These are phyloP conservation scores for Ogataea paraovalis DNA, from an alignment of 805 yeast species.

Conservation along the genomic window DNA sequence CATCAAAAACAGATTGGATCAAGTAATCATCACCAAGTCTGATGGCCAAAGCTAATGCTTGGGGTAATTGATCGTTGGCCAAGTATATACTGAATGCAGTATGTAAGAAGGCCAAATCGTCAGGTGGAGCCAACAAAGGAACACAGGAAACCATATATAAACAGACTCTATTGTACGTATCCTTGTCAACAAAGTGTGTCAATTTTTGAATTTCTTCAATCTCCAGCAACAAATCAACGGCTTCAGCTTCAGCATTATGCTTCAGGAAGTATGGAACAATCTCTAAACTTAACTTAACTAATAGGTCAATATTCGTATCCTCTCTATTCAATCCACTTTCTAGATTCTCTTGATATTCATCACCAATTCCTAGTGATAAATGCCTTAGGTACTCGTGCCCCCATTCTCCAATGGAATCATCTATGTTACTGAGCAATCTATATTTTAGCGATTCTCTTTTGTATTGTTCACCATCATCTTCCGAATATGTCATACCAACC, in stretches of 20 bases:
- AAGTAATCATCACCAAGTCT: constrained; percentile 78
- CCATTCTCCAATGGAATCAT: constrained; percentile 74
- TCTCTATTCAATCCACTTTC: constrained; percentile 21
- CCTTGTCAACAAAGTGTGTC: constrained; percentile 78
- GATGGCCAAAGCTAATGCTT: constrained; percentile 86
- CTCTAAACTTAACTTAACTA: constrained; percentile 64
- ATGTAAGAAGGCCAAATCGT: constrained; percentile 77
- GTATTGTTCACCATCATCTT: constrained; percentile 47
- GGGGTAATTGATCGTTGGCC: constrained; percentile 74
- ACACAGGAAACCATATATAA: constrained; percentile 94
- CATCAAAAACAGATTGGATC: constrained; percentile 75
- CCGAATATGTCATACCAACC: constrained; percentile 90
- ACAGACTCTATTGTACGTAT: constrained; percentile 85
- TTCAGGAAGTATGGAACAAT: constrained; percentile 86
- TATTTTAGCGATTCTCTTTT: constrained; percentile 75
- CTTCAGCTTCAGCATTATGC: constrained; percentile 98
- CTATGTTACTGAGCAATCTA: constrained; percentile 50
- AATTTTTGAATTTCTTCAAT: constrained; percentile 82
- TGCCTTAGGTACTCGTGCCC: constrained; percentile 98
- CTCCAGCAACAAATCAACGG: constrained; percentile 88
- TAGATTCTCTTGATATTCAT: constrained; percentile 57
- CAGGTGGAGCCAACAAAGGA: constrained; percentile 94
- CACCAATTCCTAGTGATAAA: constrained; percentile 92
- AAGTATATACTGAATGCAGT: constrained; percentile 87
- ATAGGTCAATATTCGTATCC: constrained; percentile 24